phyloP scores from a whole-genome alignment of 2,329 filamentous ascomycete genomes.

The Talaromyces islandicus region DNA sequence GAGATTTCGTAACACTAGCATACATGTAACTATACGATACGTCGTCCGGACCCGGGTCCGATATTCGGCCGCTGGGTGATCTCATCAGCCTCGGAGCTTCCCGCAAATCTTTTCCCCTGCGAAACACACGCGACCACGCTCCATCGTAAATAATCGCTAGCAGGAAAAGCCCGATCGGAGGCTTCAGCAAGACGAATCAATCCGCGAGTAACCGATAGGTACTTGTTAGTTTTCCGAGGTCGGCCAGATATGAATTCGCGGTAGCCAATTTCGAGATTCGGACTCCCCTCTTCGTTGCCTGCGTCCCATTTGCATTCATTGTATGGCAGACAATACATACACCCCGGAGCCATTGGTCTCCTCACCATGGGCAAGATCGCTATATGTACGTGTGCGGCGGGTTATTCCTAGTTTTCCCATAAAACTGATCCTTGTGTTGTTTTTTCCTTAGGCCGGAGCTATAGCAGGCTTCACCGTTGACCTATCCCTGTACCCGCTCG shows the following conservation, averaged over 20 bases:
- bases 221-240: background rate
- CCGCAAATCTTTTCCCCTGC: background rate
- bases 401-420: background rate
- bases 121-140: background rate
- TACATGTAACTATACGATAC: too few relatives aligned
- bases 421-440: background rate
- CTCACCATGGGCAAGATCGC: conserved; percentile 39
- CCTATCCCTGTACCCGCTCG: conserved; percentile 92
- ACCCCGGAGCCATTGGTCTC: conserved; percentile 31
- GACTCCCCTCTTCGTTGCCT: background rate
- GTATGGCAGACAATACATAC: conserved; percentile 21
- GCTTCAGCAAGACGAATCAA: background rate
- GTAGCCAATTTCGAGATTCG: background rate
- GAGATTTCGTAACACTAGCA: too few relatives aligned
- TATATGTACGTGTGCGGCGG: conserved; percentile 3
- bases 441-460: conserved; percentile 62
- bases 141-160: too few relatives aligned
- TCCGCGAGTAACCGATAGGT: background rate
- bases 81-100: background rate
- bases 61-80: background rate
- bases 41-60: background rate
- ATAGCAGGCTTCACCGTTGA: conserved; percentile 94
- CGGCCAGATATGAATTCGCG: conserved; percentile 7
- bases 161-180: background rate
- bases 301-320: conserved; percentile 3